These are phyloP conservation scores for Ampelocalamus luodianensis DNA, from an alignment of 176 grass and related monocot species.

Conservation along the genomic window DNA sequence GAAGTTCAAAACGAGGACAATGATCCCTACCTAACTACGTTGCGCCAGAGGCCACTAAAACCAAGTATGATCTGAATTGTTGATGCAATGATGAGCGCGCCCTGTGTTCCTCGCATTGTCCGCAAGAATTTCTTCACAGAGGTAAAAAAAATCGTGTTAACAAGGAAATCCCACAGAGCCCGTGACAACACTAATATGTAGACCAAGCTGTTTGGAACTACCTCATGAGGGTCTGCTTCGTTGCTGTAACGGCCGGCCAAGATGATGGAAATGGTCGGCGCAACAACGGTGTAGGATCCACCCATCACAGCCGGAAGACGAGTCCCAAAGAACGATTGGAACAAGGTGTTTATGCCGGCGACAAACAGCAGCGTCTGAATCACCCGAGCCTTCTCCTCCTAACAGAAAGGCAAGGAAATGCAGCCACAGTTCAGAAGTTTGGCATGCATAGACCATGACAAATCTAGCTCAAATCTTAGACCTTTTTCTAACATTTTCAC, in stretches of 20 bases:
- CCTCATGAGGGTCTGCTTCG: conserved; percentile 78
- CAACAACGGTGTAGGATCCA: conserved; percentile 76
- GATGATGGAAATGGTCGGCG: conserved; percentile 88
- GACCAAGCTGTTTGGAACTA: background rate
- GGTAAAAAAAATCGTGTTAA: background rate
- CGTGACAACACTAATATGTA: background rate
- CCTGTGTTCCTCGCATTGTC: conserved; percentile 85
- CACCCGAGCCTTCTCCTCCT: conserved; percentile 86
- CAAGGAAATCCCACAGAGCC: background rate
- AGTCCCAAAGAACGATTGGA: conserved; percentile 81
- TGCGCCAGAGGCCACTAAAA: conserved; percentile 96
- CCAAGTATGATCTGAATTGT: conserved; percentile 88
- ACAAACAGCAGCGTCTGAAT: conserved; percentile 91
- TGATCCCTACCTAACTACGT: conserved; percentile 67
- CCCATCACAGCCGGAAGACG: conserved; percentile 84
- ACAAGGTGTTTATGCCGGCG: conserved; percentile 85
- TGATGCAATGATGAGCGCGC: conserved; percentile 77
- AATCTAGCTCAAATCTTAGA: background rate
- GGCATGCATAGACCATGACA: background rate
- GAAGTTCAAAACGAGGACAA: background rate
- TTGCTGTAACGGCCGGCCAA: conserved; percentile 74
- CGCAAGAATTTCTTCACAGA: conserved; percentile 76
- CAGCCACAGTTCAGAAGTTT: background rate
- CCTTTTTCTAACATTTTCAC: background rate
- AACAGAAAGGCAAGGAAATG: background rate